These are phyloP conservation scores for Candida germanica DNA, from an alignment of 805 yeast species.

Conservation along the genomic window DNA sequence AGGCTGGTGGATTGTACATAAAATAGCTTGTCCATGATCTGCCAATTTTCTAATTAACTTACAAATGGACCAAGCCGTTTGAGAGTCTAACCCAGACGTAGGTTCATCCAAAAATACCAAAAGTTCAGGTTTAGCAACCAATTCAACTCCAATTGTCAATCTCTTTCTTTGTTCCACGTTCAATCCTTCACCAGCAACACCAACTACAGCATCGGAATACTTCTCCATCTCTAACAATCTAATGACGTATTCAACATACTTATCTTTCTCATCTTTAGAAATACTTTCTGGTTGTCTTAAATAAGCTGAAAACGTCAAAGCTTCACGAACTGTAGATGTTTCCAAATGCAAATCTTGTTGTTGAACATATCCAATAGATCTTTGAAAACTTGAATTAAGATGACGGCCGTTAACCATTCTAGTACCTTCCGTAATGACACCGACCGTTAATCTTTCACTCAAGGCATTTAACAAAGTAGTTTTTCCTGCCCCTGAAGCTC, in stretches of 20 bases:
- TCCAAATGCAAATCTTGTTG: conserved; percentile 76
- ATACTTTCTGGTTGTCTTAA: conserved; percentile 63
- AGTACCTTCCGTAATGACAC: conserved; percentile 67
- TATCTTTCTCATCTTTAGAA: conserved; percentile 56
- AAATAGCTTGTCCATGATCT: conserved; percentile 40
- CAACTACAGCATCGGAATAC: conserved; percentile 76
- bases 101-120: conserved; percentile 60
- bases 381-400: conserved; percentile 63
- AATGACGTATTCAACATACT: conserved; percentile 67
- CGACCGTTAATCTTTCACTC: conserved; percentile 68
- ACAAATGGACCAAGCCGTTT: conserved; percentile 43
- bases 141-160: conserved; percentile 41
- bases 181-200: conserved; percentile 65
- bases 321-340: conserved; percentile 73
- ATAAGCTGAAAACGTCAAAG: conserved; percentile 66
- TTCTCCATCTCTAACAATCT: conserved; percentile 63
- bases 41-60: conserved; percentile 39
- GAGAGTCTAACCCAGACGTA: conserved; percentile 57
- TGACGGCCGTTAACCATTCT: conserved; percentile 64
- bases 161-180: conserved; percentile 42
- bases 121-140: conserved; percentile 38
- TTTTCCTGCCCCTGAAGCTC: conserved; percentile 86
- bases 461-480: conserved; percentile 73
- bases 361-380: conserved; percentile 78
- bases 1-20: conserved; percentile 77